phyloP scores from a whole-genome alignment of 805 yeast genomes.

The Yamadazyma ubonensis region DNA sequence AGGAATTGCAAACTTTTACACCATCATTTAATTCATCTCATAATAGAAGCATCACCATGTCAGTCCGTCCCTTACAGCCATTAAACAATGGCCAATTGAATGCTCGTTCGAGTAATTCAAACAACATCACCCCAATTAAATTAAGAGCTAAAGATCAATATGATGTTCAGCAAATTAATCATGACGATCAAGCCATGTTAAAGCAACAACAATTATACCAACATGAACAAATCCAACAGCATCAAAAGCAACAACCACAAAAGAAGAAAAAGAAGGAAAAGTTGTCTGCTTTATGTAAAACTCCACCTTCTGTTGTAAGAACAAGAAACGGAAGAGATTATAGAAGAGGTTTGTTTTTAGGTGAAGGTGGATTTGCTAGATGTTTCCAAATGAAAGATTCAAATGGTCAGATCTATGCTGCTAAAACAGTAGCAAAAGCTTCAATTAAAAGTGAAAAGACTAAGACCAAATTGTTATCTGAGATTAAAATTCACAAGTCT shows the following conservation, averaged over 20 bases:
- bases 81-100: conserved; percentile 53
- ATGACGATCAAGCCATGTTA: conserved; percentile 5
- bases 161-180: conserved; percentile 8
- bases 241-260: conserved; percentile 24
- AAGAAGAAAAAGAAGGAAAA: conserved; percentile 81
- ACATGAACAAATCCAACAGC: conserved; percentile 13
- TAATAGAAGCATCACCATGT: conserved; percentile 16
- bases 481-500: conserved; percentile 90
- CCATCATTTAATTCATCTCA: background rate
- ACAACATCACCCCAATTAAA: conserved; percentile 32
- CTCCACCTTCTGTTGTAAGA: conserved; percentile 92
- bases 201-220: conserved; percentile 16
- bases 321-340: conserved; percentile 86
- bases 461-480: conserved; percentile 79
- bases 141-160: conserved; percentile 15
- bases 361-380: conserved; percentile 99
- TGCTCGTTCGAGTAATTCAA: conserved; percentile 32
- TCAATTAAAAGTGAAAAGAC: conserved; percentile 91
- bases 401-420: conserved; percentile 84
- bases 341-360: conserved; percentile 85
- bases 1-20: background rate
- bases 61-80: conserved; percentile 51
- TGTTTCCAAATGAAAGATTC: conserved; percentile 96
- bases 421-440: conserved; percentile 96
- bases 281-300: conserved; percentile 85